Percentiles rank a stretch among this genome's conserved stretches.
Evolutionary conservation across 2,329 filamentous ascomycete species (phyloP).

Genomic region (Phoma sp.): DNA sequence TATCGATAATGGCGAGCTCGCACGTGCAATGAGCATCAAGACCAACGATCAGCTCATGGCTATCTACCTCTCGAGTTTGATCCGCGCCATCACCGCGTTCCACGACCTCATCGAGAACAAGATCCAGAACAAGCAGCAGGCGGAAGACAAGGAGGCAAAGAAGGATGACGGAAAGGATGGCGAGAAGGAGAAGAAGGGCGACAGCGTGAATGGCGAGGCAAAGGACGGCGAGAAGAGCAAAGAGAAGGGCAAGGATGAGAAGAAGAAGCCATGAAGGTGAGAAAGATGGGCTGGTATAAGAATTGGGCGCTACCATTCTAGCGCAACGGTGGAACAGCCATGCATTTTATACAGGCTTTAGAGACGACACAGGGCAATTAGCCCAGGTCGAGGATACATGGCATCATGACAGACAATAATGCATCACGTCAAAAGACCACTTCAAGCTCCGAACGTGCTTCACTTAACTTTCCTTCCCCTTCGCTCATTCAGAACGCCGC

Average conservation of each 20-base stretch:
- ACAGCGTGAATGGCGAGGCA: slow-evolving; percentile 58
- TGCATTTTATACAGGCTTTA: background rate
- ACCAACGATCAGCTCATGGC: slow-evolving; percentile 99
- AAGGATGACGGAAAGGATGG: slow-evolving; percentile 68
- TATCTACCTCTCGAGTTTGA: slow-evolving; percentile 96
- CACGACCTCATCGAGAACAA: slow-evolving; percentile 99
- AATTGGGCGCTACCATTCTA: background rate
- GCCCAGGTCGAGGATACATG: slow-evolving; percentile 4
- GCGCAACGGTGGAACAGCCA: background rate
- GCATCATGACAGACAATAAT: slow-evolving; percentile 35
- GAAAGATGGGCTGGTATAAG: background rate
- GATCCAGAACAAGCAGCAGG: slow-evolving; percentile 97
- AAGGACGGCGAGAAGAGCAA: slow-evolving; percentile 63
- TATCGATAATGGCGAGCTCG: slow-evolving; percentile 79
- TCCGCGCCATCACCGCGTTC: slow-evolving; percentile 97
- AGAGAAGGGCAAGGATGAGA: slow-evolving; percentile 64
- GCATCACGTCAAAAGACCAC: slow-evolving; percentile 17
- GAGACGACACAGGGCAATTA: background rate
- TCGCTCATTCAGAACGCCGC: slow-evolving; percentile 10
- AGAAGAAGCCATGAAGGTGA: slow-evolving; percentile 51
- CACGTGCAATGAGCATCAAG: slow-evolving; percentile 98
- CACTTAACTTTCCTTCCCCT: background rate
- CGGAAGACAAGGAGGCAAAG: slow-evolving; percentile 89
- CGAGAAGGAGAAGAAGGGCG: slow-evolving; percentile 68
- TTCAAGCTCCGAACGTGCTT: background rate